Evolutionary conservation across 2,329 filamentous ascomycete species (phyloP), one percentile per base, ranked within the genome.

Genomic region (Monilinia vaccinii-corymbosi): DNA sequence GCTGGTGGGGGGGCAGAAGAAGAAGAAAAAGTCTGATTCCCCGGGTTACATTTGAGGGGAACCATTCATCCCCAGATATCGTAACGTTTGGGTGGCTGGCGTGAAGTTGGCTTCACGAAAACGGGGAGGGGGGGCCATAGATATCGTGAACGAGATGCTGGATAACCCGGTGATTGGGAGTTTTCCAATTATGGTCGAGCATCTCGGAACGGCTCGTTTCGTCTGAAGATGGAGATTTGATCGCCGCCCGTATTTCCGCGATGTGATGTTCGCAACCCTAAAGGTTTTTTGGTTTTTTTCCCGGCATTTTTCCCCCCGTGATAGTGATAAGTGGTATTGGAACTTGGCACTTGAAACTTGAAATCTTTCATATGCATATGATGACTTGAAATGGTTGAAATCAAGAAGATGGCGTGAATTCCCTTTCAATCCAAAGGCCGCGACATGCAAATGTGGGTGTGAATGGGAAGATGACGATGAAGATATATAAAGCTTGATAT

Each of bases 81-180:
- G 48, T 38, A 32, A 51, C 25, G 23, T 16, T 34, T 32, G 36
- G 32, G 25, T 51, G 8, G 31, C 31, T 32, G 31, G n/a, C 23
- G 11, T 9, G 36, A 38, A 25, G 48, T 28, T 38, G 48, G 48
- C 48, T 25, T 51, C 32, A 51, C 48, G 48, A 38, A 51, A 51
- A 51, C 48, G 48, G 14, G 48, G 21, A n/a, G 34, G 18, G n/a
- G n/a, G n/a, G n/a, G n/a, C n/a, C 21, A 38, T n/a, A 36, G 34
- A 28, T 51, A 38, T 51, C 48, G 48, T 51, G 32, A 38, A 51
- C 31, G 16, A 13, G 10, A 21, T 51, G 48, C 23, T 7, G 32
- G 49, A 25, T 28, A 51, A 51, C 49, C 49, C 34, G 49, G 49
- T 51, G 49, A 51, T 51, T 51, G 49, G 49, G 49, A 51, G 38